These are phyloP conservation scores for Thyridium curvatum DNA, from an alignment of 2,329 filamentous ascomycete species.

Conservation along the genomic window DNA sequence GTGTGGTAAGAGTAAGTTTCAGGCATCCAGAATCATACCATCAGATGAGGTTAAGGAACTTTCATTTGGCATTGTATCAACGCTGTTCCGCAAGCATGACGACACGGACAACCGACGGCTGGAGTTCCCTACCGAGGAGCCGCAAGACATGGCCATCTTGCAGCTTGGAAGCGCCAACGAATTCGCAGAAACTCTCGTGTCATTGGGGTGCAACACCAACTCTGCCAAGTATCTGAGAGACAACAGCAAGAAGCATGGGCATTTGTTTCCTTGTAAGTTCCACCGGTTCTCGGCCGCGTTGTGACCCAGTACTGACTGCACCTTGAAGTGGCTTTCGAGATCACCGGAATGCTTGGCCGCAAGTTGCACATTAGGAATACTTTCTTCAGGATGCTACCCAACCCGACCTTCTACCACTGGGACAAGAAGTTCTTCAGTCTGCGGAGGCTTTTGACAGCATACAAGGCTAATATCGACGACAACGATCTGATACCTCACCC, in stretches of 20 bases:
- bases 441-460: constrained; percentile 32
- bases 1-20: constrained; percentile 40
- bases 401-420: constrained; percentile 50
- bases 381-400: constrained; percentile 48
- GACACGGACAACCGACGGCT: constrained; percentile 31
- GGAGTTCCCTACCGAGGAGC: constrained; percentile 29
- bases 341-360: constrained; percentile 50
- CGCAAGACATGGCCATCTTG: constrained; percentile 34
- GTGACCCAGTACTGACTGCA: background rate
- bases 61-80: constrained; percentile 49
- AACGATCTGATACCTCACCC: constrained; percentile 8
- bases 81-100: constrained; percentile 37
- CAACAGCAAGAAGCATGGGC: constrained; percentile 30
- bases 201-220: constrained; percentile 47
- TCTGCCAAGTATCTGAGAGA: constrained; percentile 38
- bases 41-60: constrained; percentile 46
- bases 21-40: constrained; percentile 45
- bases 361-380: constrained; percentile 42
- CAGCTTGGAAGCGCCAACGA: constrained; percentile 43
- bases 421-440: constrained; percentile 41
- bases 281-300: too few relatives aligned
- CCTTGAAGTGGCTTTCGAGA: constrained; percentile 47
- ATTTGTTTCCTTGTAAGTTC: constrained; percentile 42
- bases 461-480: constrained; percentile 18
- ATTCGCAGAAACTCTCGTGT: constrained; percentile 43